phyloP scores from a whole-genome alignment of 441 rosid species.

The Populus hybrid region DNA sequence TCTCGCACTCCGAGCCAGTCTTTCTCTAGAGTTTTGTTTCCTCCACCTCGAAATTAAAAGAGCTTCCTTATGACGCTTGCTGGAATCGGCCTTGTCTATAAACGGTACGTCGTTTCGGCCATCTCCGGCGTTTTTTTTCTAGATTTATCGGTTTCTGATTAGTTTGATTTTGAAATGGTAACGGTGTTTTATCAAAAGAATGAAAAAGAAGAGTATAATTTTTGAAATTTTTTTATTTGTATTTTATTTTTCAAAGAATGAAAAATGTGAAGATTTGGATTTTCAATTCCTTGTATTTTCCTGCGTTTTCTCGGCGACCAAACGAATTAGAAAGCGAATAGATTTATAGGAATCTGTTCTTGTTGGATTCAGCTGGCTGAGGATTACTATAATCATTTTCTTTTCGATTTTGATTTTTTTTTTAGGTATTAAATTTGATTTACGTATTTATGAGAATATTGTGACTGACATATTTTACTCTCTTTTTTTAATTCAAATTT shows the following conservation, averaged over 20 bases:
- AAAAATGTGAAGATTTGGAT: conserved; percentile 11
- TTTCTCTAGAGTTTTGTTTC: conserved; percentile 27
- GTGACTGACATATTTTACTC: neutral
- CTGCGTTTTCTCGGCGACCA: conserved; percentile 19
- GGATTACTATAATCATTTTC: neutral
- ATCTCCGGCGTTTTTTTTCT: neutral
- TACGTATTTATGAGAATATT: neutral
- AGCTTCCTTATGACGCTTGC: conserved; percentile 37
- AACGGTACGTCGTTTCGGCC: neutral
- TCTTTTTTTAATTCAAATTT: neutral
- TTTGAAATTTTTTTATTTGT: conserved; percentile 9
- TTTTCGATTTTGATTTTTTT: conserved; percentile 1
- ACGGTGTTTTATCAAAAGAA: conserved; percentile 9
- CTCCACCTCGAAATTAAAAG: conserved; percentile 38
- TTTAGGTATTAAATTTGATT: neutral
- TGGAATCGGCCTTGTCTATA: neutral
- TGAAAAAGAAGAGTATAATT: conserved; percentile 8
- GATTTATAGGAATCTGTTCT: conserved; percentile 2
- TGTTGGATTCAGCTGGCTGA: neutral
- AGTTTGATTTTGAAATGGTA: neutral
- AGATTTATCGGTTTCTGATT: conserved; percentile 13
- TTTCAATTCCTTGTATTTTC: neutral
- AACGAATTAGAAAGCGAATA: conserved; percentile 14
- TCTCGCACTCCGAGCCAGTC: neutral
- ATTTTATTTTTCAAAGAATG: neutral